Base-by-base conservation (phyloP, 352 stramenopile genomes). In the Heterotrichella gracilis region DNA sequence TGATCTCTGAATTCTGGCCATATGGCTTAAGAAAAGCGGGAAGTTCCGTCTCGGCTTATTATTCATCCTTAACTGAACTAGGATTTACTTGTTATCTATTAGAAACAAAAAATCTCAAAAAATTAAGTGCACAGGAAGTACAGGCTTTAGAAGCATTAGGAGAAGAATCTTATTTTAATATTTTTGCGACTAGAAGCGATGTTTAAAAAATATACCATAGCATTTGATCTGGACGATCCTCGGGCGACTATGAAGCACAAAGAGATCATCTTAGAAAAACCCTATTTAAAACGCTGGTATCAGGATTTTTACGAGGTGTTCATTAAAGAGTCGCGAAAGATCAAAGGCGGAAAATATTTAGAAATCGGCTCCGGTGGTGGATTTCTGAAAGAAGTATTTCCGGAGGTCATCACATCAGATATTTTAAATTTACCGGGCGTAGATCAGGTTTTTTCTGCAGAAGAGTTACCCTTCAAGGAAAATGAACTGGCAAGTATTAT, bases 1-100 rank as follows among this genome's bases (percentile, higher is more conserved):
- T 53, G 9, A 53, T 53, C 9, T 53, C 32, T n/a, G 32, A 53
- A n/a, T 53, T 53, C 32, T 53, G 32, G 32, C 32, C 32, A 53
- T 53, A 53, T n/a, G 32, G 32, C n/a, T 53, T 53, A 53, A 53
- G n/a, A 53, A 53, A 53, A 53, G 32, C 32, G n/a, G 32, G 32
- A 9, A 53, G n/a, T 53, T 53, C 32, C n/a, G 32, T 53, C n/a
- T 17, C 32, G 32, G 32, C 9, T 9, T 53, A 53, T n/a, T 53
- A 53, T n/a, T 17, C 9, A 9, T 53, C n/a, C n/a, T n/a, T 53
- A 17, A 53, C n/a, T n/a, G n/a, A 53, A 17, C 9, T 17, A n/a
- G 32, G n/a, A 17, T 53, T 53, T 53, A 53, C 9, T 53, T 53
- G 32, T 53, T 53, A 53, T 53, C n/a, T 53, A n/a, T 53, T 53